These are phyloP conservation scores for Talaromyces ruber DNA, from an alignment of 495 filamentous ascomycete species.

Conservation along the genomic window DNA sequence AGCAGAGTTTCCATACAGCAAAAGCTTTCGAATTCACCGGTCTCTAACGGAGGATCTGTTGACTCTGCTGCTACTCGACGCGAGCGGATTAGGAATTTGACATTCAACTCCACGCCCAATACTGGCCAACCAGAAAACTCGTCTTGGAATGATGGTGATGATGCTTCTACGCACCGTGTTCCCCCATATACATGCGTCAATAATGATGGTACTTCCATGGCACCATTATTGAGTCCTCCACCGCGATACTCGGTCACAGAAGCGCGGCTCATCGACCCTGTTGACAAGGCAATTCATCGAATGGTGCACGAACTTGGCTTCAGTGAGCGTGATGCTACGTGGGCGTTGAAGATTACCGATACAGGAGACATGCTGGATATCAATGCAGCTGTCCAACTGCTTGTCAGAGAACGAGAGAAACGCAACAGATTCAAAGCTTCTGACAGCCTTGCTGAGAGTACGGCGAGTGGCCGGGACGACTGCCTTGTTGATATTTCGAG, in stretches of 20 bases:
- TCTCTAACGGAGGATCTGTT: slow-evolving; percentile 6
- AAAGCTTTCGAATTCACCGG: not conserved
- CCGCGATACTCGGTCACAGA: slow-evolving; percentile 15
- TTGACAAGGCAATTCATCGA: slow-evolving; percentile 38
- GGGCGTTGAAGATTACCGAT: slow-evolving; percentile 45
- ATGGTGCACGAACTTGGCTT: slow-evolving; percentile 44
- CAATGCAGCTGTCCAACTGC: slow-evolving; percentile 32
- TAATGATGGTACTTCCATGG: not conserved
- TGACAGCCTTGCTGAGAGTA: not conserved
- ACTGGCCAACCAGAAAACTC: not conserved
- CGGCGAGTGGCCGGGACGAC: not conserved
- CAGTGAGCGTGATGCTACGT: slow-evolving; percentile 36
- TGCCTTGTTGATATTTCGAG: slow-evolving; percentile 2
- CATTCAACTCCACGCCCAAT: not conserved
- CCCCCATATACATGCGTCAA: not conserved
- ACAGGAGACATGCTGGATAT: slow-evolving; percentile 41
- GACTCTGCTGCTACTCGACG: not conserved
- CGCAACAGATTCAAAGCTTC: not conserved
- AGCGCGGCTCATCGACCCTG: slow-evolving; percentile 34
- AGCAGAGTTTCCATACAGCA: slow-evolving; percentile 27
- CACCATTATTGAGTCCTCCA: not conserved
- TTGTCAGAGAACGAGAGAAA: slow-evolving; percentile 34
- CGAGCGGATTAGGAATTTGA: not conserved
- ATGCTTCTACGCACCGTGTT: not conserved
- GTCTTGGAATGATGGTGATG: not conserved